Evolutionary conservation across 164 flowering plant genomes (phyloP).

Genomic region (Kalanchoe fedtschenkoi): DNA sequence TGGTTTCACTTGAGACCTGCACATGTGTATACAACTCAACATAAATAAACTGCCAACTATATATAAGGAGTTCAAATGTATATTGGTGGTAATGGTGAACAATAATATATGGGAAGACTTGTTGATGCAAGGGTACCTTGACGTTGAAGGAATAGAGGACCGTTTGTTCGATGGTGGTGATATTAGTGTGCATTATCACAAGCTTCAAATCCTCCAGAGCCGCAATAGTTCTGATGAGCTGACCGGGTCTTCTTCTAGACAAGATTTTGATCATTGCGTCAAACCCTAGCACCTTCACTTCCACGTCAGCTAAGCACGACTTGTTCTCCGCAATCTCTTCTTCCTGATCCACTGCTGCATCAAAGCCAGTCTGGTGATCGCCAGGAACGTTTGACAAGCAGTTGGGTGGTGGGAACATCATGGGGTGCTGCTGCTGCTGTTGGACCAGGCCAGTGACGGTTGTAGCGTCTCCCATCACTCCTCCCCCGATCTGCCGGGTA

Average conservation of each 20-base stretch:
- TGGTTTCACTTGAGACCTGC: slow-evolving; percentile 52
- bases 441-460: slow-evolving; percentile 9
- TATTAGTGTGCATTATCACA: slow-evolving; percentile 78
- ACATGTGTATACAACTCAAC: background rate
- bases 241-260: slow-evolving; percentile 78
- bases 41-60: background rate
- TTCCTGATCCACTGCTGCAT: slow-evolving; percentile 26
- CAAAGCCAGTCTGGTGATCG: slow-evolving; percentile 32
- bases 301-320: slow-evolving; percentile 78
- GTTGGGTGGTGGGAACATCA: slow-evolving; percentile 28
- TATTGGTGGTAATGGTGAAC: background rate
- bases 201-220: slow-evolving; percentile 82
- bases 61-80: background rate
- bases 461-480: slow-evolving; percentile 21
- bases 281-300: slow-evolving; percentile 71
- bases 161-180: slow-evolving; percentile 93
- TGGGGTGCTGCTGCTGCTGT: slow-evolving; percentile 26
- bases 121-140: slow-evolving; percentile 36
- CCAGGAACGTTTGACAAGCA: slow-evolving; percentile 15
- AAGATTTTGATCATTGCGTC: slow-evolving; percentile 87
- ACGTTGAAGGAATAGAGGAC: slow-evolving; percentile 92
- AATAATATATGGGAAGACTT: background rate
- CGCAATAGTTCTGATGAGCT: slow-evolving; percentile 68
- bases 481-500: background rate
- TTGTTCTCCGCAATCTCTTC: slow-evolving; percentile 82